These are phyloP conservation scores for Metschnikowia lochheadii DNA, from an alignment of 805 yeast genomes.

Conservation along the genomic window DNA sequence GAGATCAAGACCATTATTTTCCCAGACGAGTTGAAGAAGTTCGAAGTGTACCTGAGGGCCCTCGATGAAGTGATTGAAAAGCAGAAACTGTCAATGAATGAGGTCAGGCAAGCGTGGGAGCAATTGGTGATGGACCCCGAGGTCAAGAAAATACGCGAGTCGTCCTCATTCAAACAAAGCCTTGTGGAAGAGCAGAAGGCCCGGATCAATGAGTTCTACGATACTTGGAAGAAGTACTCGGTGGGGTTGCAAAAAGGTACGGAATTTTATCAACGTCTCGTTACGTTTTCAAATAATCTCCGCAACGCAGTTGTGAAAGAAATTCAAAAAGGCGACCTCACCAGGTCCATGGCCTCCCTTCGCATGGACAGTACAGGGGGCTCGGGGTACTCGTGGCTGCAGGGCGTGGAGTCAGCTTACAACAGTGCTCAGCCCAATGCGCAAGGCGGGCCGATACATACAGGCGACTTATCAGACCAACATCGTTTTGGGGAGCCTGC, in stretches of 20 bases:
- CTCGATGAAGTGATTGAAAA: conserved; percentile 64
- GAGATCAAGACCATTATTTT: conserved; percentile 57
- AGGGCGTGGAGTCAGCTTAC: neutral
- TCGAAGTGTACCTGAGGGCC: conserved; percentile 61
- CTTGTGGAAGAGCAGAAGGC: conserved; percentile 27
- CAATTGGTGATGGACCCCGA: conserved; percentile 24
- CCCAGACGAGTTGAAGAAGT: conserved; percentile 70
- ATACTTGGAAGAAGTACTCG: conserved; percentile 52
- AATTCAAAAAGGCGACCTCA: conserved; percentile 11
- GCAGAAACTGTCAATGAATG: conserved; percentile 49
- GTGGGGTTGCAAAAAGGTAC: conserved; percentile 60
- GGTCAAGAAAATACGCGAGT: conserved; percentile 40
- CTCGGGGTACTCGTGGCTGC: neutral
- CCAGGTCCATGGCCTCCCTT: conserved; percentile 10
- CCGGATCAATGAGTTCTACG: conserved; percentile 46
- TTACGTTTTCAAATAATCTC: conserved; percentile 29
- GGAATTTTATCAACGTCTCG: conserved; percentile 56
- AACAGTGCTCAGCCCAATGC: conserved; percentile 1
- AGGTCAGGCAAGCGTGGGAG: conserved; percentile 30
- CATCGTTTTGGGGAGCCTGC: neutral
- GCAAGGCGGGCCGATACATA: neutral
- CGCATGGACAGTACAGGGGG: conserved; percentile 4
- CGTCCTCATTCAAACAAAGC: conserved; percentile 36
- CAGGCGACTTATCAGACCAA: neutral
- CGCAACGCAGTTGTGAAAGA: conserved; percentile 20